phyloP scores from a whole-genome alignment of 768 basidiomycete species.

The Agaricus blazei region DNA sequence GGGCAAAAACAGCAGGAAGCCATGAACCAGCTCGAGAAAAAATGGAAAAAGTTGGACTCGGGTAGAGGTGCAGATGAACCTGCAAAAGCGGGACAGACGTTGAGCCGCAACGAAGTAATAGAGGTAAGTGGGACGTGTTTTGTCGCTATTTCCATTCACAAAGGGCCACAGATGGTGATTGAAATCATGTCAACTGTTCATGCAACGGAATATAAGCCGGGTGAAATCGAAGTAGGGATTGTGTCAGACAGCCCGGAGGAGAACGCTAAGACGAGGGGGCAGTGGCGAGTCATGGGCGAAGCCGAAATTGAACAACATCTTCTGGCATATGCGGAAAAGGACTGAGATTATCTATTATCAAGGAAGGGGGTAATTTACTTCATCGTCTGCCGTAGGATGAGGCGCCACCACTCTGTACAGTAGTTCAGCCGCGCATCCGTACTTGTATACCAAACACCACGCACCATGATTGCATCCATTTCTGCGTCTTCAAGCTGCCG shows the following conservation, averaged over 20 bases:
- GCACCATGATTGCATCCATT: slow-evolving; percentile 63
- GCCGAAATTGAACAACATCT: slow-evolving; percentile 75
- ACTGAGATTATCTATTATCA: slow-evolving; percentile 33
- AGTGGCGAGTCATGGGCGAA: slow-evolving; percentile 77
- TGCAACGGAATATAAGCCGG: slow-evolving; percentile 92
- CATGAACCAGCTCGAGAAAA: slow-evolving; percentile 97
- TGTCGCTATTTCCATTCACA: background rate
- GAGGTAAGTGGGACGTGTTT: slow-evolving; percentile 54
- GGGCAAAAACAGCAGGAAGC: slow-evolving; percentile 98
- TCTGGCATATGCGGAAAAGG: slow-evolving; percentile 86
- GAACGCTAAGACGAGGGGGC: slow-evolving; percentile 60
- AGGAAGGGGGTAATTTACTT: slow-evolving; percentile 10
- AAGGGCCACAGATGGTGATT: slow-evolving; percentile 69
- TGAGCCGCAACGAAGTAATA: slow-evolving; percentile 76
- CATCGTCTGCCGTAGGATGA: slow-evolving; percentile 47
- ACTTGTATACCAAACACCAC: slow-evolving; percentile 15
- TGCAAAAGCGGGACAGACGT: slow-evolving; percentile 63
- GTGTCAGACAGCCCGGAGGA: slow-evolving; percentile 77
- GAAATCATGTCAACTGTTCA: slow-evolving; percentile 93
- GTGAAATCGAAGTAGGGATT: slow-evolving; percentile 95
- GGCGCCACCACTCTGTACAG: slow-evolving; percentile 62
- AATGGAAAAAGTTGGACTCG: slow-evolving; percentile 91
- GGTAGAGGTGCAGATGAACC: slow-evolving; percentile 79
- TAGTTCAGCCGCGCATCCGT: slow-evolving; percentile 1
- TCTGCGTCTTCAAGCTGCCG: slow-evolving; percentile 49